Conservation (phyloP, 805 yeast species). For the Kodamaea neixiangensis region DNA sequence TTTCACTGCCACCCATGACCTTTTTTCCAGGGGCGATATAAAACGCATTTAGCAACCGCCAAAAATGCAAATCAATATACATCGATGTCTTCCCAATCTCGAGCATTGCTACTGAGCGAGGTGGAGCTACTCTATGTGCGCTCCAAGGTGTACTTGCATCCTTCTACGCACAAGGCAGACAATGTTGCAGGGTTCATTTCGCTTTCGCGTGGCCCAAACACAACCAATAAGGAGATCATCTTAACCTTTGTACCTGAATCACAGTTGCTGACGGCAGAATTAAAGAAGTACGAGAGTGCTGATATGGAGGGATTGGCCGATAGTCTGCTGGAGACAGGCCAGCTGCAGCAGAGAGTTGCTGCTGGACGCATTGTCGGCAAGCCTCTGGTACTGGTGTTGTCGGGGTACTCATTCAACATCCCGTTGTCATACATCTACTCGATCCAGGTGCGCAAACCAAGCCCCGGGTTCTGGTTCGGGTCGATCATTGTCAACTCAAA, state of each 20-base stretch:
- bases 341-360: background rate
- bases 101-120: slow-evolving; percentile 24
- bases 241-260: slow-evolving; percentile 71
- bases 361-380: slow-evolving; percentile 38
- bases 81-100: background rate
- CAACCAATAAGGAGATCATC: slow-evolving; percentile 55
- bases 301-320: slow-evolving; percentile 40
- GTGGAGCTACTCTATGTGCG: slow-evolving; percentile 55
- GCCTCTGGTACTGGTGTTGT: slow-evolving; percentile 53
- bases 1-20: background rate
- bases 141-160: slow-evolving; percentile 82
- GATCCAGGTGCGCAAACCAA: slow-evolving; percentile 80
- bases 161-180: slow-evolving; percentile 69
- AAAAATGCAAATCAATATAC: background rate
- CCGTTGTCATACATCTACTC: slow-evolving; percentile 66
- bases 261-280: slow-evolving; percentile 47
- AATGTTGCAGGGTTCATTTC: slow-evolving; percentile 79
- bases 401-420: slow-evolving; percentile 70
- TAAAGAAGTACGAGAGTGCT: slow-evolving; percentile 46
- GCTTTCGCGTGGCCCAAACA: slow-evolving; percentile 54
- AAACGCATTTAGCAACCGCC: background rate
- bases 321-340: background rate
- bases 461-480: slow-evolving; percentile 91
- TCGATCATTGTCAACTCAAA: slow-evolving; percentile 74
- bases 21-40: background rate